Conservation (phyloP, 345 rosid species). For the Erodium maritimum region DNA sequence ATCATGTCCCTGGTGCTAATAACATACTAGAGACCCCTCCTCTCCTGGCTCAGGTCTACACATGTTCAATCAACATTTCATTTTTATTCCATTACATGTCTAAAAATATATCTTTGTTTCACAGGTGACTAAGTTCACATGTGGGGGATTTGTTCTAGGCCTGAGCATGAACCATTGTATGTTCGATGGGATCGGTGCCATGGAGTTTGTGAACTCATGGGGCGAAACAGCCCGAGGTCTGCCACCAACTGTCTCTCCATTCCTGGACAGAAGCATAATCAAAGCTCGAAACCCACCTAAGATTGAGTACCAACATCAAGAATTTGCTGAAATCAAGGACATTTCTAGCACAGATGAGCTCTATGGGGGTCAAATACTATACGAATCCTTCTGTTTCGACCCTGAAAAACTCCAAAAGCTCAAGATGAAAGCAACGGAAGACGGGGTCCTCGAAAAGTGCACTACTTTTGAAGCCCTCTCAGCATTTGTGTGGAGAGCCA, state of each 20-base stretch:
- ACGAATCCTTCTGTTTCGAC: conserved; percentile 64
- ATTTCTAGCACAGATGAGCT: conserved; percentile 33
- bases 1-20: conserved; percentile 65
- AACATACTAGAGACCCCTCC: conserved; percentile 87
- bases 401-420: conserved; percentile 54
- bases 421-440: conserved; percentile 42
- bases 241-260: conserved; percentile 44
- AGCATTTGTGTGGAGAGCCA: conserved; percentile 75
- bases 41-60: conserved; percentile 71
- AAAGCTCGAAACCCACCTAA: conserved; percentile 43
- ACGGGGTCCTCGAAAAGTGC: conserved; percentile 39
- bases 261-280: conserved; percentile 45
- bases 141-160: conserved; percentile 75
- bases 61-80: not conserved
- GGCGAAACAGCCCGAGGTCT: conserved; percentile 68
- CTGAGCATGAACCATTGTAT: conserved; percentile 70
- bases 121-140: conserved; percentile 68
- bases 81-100: not conserved
- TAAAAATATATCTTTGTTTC: conserved; percentile 2
- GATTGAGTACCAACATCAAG: conserved; percentile 46
- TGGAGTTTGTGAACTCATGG: conserved; percentile 85
- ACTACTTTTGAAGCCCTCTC: conserved; percentile 74
- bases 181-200: conserved; percentile 81
- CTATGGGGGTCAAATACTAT: conserved; percentile 40
- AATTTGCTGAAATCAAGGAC: conserved; percentile 56